Conservation (phyloP, 495 filamentous ascomycete species). For the Xylaria nigripes region DNA sequence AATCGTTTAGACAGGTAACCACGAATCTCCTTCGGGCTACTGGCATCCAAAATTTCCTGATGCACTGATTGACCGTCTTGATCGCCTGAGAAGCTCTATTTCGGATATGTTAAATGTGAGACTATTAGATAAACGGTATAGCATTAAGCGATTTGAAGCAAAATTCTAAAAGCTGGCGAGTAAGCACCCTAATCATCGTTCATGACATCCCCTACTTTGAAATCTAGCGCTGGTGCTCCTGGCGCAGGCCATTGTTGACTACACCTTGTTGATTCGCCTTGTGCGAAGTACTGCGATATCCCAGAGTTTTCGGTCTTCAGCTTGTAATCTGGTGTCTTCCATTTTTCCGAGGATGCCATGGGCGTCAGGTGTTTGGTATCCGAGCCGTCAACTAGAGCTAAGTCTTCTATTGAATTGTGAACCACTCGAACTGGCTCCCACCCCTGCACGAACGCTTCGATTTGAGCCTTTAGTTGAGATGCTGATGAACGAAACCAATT, state of each 20-base stretch:
- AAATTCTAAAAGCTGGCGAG: not conserved
- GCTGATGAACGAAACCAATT: constrained; percentile 4
- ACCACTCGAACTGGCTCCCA: constrained; percentile 13
- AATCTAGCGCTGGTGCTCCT: not conserved
- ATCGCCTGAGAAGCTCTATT: not conserved
- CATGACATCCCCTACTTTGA: not conserved
- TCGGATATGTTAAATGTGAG: not conserved
- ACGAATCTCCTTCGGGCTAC: too few relatives aligned
- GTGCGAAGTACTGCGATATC: not conserved
- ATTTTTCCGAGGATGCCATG: not conserved
- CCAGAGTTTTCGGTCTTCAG: not conserved
- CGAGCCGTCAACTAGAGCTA: not conserved
- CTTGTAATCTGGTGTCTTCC: not conserved
- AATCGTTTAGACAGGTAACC: too few relatives aligned
- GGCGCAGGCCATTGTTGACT: not conserved
- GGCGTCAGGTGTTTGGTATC: not conserved
- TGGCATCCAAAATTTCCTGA: not conserved
- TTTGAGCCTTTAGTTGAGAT: not conserved
- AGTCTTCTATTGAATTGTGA: constrained; percentile 10
- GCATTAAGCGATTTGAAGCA: not conserved
- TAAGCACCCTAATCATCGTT: not conserved
- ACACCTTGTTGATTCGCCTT: not conserved
- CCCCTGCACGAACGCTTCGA: constrained; percentile 1
- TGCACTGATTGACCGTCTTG: not conserved
- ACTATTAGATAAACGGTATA: too few relatives aligned